Percentiles rank a stretch among this genome's conserved stretches.
phyloP scores from a whole-genome alignment of 2,329 filamentous ascomycete species.

The Meredithiella fracta region DNA sequence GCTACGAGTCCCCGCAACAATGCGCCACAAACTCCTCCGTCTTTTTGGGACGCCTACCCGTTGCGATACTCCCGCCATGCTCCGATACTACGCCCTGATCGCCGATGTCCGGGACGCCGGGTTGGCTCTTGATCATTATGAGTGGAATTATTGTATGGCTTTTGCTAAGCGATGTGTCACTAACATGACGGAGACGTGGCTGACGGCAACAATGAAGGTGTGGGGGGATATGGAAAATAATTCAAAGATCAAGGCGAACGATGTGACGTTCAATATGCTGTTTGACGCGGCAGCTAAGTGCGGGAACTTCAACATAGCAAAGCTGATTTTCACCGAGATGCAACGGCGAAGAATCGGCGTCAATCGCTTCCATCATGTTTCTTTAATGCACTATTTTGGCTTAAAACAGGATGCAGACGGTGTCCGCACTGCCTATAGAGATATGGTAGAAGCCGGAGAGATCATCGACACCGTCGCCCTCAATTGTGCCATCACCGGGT shows the following conservation, averaged over 20 bases:
- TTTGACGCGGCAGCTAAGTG: conserved; percentile 79
- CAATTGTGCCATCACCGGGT: conserved; percentile 69
- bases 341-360: conserved; percentile 46
- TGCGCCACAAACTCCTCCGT: conserved; percentile 49
- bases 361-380: conserved; percentile 68
- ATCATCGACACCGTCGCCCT: conserved; percentile 75
- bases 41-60: conserved; percentile 48
- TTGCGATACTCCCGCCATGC: conserved; percentile 45
- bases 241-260: conserved; percentile 46
- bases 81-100: conserved; percentile 67
- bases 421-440: conserved; percentile 60
- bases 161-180: conserved; percentile 60
- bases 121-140: conserved; percentile 45
- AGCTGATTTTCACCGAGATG: conserved; percentile 77
- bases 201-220: conserved; percentile 45
- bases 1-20: conserved; percentile 29
- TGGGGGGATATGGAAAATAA: conserved; percentile 83
- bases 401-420: conserved; percentile 55
- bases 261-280: conserved; percentile 83
- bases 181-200: conserved; percentile 6
- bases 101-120: conserved; percentile 66
- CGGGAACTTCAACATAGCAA: conserved; percentile 66
- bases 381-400: conserved; percentile 70
- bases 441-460: conserved; percentile 71
- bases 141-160: conserved; percentile 76